Evolutionary conservation across 106 monocot species (phyloP).

Genomic region (Dendrobium huoshanense): DNA sequence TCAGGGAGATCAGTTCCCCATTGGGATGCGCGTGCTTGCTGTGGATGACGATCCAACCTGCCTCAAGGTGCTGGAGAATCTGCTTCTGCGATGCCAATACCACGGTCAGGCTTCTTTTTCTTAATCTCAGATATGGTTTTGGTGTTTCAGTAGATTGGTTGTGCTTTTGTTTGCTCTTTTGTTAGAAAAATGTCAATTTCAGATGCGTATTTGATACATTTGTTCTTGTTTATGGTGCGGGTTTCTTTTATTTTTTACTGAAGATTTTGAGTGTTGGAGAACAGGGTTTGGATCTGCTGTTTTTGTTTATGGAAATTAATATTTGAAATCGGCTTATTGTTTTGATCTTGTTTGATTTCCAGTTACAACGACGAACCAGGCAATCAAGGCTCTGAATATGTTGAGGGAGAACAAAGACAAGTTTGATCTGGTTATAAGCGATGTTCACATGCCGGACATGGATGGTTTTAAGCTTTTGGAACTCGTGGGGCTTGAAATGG

Average conservation of each 20-base stretch:
- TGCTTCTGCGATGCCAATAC: constrained; percentile 32
- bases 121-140: background rate
- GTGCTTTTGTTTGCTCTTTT: constrained; percentile 1
- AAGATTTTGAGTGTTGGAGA: background rate
- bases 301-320: constrained; percentile 1
- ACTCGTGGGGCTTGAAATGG: constrained; percentile 73
- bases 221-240: background rate
- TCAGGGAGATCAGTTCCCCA: constrained; percentile 26
- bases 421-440: constrained; percentile 77
- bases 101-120: constrained; percentile 17
- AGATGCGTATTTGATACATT: background rate
- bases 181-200: background rate
- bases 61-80: constrained; percentile 28
- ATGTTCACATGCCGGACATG: constrained; percentile 85
- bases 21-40: constrained; percentile 37
- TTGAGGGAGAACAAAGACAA: constrained; percentile 55
- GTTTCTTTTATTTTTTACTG: no score
- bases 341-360: constrained; percentile 4
- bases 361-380: constrained; percentile 55
- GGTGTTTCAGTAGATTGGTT: background rate
- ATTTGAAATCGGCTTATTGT: background rate
- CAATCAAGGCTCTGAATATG: constrained; percentile 35
- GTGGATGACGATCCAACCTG: constrained; percentile 38
- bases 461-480: constrained; percentile 76
- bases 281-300: background rate